Evolutionary conservation across 1,139 yeast species (phyloP).

Genomic region (Arxiozyma telluris): DNA sequence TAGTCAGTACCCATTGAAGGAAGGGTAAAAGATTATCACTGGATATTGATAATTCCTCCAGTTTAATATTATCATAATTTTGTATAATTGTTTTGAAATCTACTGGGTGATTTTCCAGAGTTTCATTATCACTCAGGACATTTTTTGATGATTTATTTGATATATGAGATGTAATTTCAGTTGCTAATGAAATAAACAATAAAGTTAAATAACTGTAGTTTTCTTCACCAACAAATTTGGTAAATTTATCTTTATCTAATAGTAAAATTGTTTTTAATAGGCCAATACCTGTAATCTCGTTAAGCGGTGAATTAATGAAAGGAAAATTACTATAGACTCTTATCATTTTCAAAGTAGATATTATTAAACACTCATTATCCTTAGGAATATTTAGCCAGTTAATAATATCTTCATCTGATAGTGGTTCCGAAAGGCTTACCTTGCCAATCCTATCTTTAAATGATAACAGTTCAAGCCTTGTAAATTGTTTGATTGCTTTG

Average conservation of each 20-base stretch:
- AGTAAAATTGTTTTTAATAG: slow-evolving; percentile 37
- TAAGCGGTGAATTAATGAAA: slow-evolving; percentile 30
- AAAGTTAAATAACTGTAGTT: slow-evolving; percentile 32
- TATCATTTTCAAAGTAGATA: slow-evolving; percentile 31
- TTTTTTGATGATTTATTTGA: neutral
- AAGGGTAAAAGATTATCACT: slow-evolving; percentile 34
- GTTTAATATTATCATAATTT: slow-evolving; percentile 28
- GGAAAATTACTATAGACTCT: slow-evolving; percentile 39
- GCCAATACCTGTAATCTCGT: slow-evolving; percentile 35
- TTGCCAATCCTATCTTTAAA: slow-evolving; percentile 22
- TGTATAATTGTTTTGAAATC: slow-evolving; percentile 16
- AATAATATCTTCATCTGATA: slow-evolving; percentile 26
- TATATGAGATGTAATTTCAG: neutral
- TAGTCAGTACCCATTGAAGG: slow-evolving; percentile 37
- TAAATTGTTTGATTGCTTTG: slow-evolving; percentile 15
- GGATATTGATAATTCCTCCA: slow-evolving; percentile 31
- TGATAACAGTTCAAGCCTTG: slow-evolving; percentile 19
- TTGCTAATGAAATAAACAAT: slow-evolving; percentile 35
- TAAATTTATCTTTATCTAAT: slow-evolving; percentile 32
- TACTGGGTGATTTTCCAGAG: neutral
- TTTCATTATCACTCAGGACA: neutral
- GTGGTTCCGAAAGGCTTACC: slow-evolving; percentile 20
- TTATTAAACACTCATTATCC: slow-evolving; percentile 23
- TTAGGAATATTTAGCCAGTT: slow-evolving; percentile 30
- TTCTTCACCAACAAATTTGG: slow-evolving; percentile 29